Conservation (phyloP, 2,329 filamentous ascomycete genomes). For the Chaetomiaceae sp. region DNA sequence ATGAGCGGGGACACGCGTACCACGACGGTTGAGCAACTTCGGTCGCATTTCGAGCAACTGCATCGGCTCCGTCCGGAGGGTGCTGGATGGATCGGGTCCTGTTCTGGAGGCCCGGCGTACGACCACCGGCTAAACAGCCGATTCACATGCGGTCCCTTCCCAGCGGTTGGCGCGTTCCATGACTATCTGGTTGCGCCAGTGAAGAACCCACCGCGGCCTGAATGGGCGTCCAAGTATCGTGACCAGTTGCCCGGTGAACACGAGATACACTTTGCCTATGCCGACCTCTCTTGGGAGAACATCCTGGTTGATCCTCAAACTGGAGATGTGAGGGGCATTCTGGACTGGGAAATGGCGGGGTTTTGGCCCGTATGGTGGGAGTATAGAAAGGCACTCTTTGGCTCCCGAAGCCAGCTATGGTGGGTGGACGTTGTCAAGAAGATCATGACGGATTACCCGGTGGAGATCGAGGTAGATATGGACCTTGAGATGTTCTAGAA, state of each 20-base stretch:
- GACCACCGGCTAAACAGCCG: constrained; percentile 1
- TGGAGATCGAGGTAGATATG: background rate
- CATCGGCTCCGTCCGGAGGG: background rate
- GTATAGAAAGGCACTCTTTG: background rate
- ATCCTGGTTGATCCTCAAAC: background rate
- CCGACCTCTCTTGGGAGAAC: constrained; percentile 1
- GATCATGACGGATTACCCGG: background rate
- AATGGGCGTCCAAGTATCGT: background rate
- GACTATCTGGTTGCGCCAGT: background rate
- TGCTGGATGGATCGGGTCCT: background rate
- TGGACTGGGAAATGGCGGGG: constrained; percentile 3
- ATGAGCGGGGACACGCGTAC: background rate
- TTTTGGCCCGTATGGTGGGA: background rate
- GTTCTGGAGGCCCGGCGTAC: background rate
- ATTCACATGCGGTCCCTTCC: background rate
- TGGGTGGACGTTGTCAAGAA: background rate
- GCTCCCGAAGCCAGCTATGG: background rate
- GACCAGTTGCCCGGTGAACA: background rate
- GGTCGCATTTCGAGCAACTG: background rate
- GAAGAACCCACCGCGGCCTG: background rate
- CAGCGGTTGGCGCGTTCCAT: background rate
- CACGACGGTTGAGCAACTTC: background rate
- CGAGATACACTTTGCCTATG: background rate
- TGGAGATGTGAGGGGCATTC: background rate
- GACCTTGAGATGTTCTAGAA: background rate